phyloP scores from a whole-genome alignment of 768 basidiomycete species.

The Pilatotrama ljubarskyi region DNA sequence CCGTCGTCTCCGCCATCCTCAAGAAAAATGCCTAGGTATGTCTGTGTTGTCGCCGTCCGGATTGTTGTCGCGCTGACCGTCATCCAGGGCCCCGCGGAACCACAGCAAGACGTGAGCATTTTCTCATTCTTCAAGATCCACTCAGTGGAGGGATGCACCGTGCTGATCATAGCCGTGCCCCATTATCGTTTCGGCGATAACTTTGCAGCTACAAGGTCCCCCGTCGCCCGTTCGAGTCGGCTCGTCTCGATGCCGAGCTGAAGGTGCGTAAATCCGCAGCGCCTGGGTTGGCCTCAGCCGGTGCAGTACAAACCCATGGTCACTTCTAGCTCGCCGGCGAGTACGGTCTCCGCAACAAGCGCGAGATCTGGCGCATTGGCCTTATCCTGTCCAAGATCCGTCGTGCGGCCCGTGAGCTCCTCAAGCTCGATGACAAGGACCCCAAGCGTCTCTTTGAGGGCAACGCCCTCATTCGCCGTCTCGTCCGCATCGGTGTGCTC shows the following conservation, averaged over 20 bases:
- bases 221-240: conserved; percentile 93
- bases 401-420: conserved; percentile 99
- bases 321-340: conserved; percentile 89
- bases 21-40: conserved; percentile 86
- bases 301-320: not conserved
- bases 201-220: conserved; percentile 94
- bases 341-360: conserved; percentile 99
- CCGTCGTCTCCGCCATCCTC: conserved; percentile 44
- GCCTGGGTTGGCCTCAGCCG: not conserved
- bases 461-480: conserved; percentile 92
- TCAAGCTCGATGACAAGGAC: conserved; percentile 99
- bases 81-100: conserved; percentile 81
- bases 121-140: conserved; percentile 61
- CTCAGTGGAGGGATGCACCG: conserved; percentile 61
- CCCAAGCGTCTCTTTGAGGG: conserved; percentile 99
- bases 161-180: conserved; percentile 70
- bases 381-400: conserved; percentile 99
- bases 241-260: conserved; percentile 98
- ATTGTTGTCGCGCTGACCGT: conserved; percentile 37
- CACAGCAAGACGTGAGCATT: conserved; percentile 90
- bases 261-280: conserved; percentile 60
- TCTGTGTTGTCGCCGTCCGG: conserved; percentile 24
- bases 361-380: conserved; percentile 99
- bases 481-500: conserved; percentile 99
- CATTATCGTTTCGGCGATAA: conserved; percentile 46